Conservation (phyloP, 768 basidiomycete species). For the Termitomyces sp. region DNA sequence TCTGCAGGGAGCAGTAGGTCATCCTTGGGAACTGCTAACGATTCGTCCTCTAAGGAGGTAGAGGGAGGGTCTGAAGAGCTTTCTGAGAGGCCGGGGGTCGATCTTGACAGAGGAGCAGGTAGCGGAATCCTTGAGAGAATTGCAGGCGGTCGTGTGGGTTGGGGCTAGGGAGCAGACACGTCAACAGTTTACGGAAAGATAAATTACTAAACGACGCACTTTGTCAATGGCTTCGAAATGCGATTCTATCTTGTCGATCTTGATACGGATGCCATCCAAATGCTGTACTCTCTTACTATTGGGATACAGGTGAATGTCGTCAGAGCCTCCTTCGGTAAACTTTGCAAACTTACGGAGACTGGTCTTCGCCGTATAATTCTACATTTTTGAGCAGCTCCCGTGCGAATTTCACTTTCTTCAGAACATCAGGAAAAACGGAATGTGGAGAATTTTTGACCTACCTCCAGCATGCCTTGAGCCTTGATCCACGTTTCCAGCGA, state of each 20-base stretch:
- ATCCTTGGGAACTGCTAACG: constrained; percentile 17
- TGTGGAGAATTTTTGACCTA: constrained; percentile 16
- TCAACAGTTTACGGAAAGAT: neutral
- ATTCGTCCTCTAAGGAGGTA: neutral
- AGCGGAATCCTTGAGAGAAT: constrained; percentile 51
- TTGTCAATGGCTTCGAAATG: constrained; percentile 47
- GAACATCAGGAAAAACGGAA: neutral
- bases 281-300: constrained; percentile 36
- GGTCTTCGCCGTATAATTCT: constrained; percentile 41
- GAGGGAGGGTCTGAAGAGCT: neutral
- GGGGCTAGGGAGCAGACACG: constrained; percentile 25
- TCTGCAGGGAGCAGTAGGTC: constrained; percentile 38
- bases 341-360: constrained; percentile 30
- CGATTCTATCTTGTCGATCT: constrained; percentile 50
- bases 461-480: constrained; percentile 52
- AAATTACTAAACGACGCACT: constrained; percentile 25
- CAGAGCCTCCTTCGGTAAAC: neutral
- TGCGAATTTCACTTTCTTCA: constrained; percentile 48
- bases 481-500: constrained; percentile 42
- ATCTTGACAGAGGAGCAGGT: constrained; percentile 22
- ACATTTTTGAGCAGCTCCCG: constrained; percentile 52
- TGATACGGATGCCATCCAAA: constrained; percentile 40
- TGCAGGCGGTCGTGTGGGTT: constrained; percentile 33
- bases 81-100: constrained; percentile 17
- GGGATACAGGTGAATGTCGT: neutral